Evolutionary conservation across 306 rosid genomes (phyloP).

Genomic region (Vachellia collinsii): DNA sequence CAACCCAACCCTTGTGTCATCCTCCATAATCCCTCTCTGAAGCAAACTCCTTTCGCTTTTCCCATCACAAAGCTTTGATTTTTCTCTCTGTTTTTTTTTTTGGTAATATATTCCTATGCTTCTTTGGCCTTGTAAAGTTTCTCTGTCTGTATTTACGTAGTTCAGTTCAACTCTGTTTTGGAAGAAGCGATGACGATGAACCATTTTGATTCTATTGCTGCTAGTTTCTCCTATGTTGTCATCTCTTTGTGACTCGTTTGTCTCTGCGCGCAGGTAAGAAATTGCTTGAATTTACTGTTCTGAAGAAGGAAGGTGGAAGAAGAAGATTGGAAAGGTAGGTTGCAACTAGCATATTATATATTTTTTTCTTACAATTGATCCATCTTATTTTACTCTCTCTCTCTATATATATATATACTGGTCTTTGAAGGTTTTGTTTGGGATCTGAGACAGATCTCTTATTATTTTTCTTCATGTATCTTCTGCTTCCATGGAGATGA

Average conservation of each 20-base stretch:
- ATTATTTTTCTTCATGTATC: conserved; percentile 14
- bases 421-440: conserved; percentile 36
- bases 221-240: not conserved
- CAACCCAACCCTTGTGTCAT: not conserved
- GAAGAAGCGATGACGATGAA: conserved; percentile 14
- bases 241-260: not conserved
- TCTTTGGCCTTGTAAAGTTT: not conserved
- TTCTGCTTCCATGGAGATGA: conserved; percentile 30
- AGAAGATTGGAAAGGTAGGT: conserved; percentile 39
- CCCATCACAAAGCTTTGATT: not conserved
- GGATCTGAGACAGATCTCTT: conserved; percentile 71
- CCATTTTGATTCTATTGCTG: not conserved
- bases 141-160: not conserved
- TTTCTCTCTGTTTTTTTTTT: not conserved
- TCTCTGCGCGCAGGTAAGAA: conserved; percentile 35
- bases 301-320: conserved; percentile 34
- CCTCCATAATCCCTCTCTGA: not conserved
- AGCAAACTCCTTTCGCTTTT: not conserved
- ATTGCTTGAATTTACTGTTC: conserved; percentile 35
- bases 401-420: not conserved
- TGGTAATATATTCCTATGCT: not conserved
- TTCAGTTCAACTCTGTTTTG: not conserved
- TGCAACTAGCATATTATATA: not conserved
- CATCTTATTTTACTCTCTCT: not conserved
- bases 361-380: not conserved